These are phyloP conservation scores for Penicillium sp. DNA, from an alignment of 2,329 filamentous ascomycete genomes.

Conservation along the genomic window DNA sequence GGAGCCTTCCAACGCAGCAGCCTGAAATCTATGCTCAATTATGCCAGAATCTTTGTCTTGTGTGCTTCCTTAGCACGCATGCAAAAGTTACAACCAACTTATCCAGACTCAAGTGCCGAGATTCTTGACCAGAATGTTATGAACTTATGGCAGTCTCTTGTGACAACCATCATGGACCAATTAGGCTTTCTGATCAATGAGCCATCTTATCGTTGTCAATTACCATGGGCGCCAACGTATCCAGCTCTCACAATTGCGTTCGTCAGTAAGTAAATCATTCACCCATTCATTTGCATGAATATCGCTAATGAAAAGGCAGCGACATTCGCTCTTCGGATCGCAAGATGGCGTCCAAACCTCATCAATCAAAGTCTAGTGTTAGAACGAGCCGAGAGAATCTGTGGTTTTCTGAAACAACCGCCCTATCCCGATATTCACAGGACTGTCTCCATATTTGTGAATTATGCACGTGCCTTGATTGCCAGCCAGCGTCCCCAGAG, in stretches of 20 bases:
- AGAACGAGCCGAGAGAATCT: conserved; percentile 33
- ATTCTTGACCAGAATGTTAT: conserved; percentile 25
- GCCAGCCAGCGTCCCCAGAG: conserved; percentile 26
- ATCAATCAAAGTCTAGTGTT: conserved; percentile 33
- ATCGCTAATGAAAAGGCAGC: conserved; percentile 22
- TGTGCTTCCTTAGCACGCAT: conserved; percentile 36
- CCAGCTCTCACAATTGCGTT: conserved; percentile 37
- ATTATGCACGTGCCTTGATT: conserved; percentile 36
- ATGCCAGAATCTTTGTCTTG: conserved; percentile 35
- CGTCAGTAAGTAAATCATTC: conserved; percentile 32
- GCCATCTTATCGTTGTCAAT: conserved; percentile 34
- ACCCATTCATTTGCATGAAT: not conserved
- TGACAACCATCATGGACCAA: conserved; percentile 36
- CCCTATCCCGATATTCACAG: conserved; percentile 42
- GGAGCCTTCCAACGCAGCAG: conserved; percentile 39
- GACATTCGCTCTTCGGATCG: conserved; percentile 36
- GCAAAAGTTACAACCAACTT: conserved; percentile 32
- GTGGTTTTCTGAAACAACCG: conserved; percentile 37
- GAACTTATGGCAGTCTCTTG: conserved; percentile 33
- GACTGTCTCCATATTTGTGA: conserved; percentile 39
- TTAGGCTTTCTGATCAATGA: conserved; percentile 34
- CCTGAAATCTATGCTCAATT: conserved; percentile 35
- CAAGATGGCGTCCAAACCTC: conserved; percentile 35
- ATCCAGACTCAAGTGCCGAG: conserved; percentile 22
- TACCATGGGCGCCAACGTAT: conserved; percentile 38